Conservation (phyloP, 768 basidiomycete genomes). For the Astraeus odoratus region DNA sequence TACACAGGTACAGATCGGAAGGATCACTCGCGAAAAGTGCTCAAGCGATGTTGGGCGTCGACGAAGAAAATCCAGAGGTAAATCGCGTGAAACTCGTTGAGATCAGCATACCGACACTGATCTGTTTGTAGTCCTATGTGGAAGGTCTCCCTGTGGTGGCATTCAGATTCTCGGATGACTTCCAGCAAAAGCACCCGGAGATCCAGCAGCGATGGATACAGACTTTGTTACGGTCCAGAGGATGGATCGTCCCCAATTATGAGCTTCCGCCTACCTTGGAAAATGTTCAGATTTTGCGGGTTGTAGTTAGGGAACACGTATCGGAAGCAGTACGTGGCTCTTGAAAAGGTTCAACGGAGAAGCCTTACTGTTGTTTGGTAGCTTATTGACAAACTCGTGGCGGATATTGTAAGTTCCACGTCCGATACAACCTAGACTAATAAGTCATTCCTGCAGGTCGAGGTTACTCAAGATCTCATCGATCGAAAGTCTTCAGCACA, state of each 20-base stretch:
- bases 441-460: slow-evolving; percentile 35
- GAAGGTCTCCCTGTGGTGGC: slow-evolving; percentile 49
- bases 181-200: slow-evolving; percentile 45
- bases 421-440: neutral
- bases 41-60: slow-evolving; percentile 28
- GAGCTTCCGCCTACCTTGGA: slow-evolving; percentile 48
- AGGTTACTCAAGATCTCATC: slow-evolving; percentile 54
- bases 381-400: slow-evolving; percentile 58
- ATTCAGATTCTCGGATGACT: slow-evolving; percentile 49
- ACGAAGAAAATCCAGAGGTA: slow-evolving; percentile 57
- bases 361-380: slow-evolving; percentile 25
- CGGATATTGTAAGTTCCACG: slow-evolving; percentile 57
- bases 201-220: slow-evolving; percentile 57
- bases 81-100: too few relatives aligned
- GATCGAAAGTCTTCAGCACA: slow-evolving; percentile 42
- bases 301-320: slow-evolving; percentile 52
- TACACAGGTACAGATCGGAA: slow-evolving; percentile 37
- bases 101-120: too few relatives aligned
- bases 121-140: too few relatives aligned
- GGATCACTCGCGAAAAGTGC: slow-evolving; percentile 17
- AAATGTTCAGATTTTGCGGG: slow-evolving; percentile 51
- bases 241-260: slow-evolving; percentile 59
- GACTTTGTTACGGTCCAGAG: slow-evolving; percentile 38
- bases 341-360: slow-evolving; percentile 20
- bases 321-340: slow-evolving; percentile 41